These are phyloP conservation scores for Mimosa bimucronata DNA, from an alignment of 306 rosid genomes.

Conservation along the genomic window DNA sequence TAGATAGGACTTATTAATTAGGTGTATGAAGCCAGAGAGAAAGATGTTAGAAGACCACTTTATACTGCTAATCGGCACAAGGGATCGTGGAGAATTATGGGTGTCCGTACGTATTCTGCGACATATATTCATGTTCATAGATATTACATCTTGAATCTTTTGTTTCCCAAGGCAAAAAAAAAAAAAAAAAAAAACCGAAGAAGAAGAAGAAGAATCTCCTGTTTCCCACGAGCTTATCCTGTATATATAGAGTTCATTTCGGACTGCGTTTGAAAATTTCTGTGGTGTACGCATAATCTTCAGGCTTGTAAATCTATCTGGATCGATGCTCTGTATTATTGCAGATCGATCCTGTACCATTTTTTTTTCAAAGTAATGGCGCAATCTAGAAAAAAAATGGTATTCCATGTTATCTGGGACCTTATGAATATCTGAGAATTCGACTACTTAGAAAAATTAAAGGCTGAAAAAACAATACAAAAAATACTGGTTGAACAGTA, in stretches of 20 bases:
- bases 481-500: not conserved
- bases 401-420: not conserved
- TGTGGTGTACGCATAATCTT: not conserved
- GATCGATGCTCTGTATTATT: not conserved
- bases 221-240: too few relatives aligned
- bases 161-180: too few relatives aligned
- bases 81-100: not conserved
- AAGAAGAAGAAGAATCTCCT: too few relatives aligned
- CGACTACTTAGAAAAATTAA: not conserved
- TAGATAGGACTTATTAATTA: not conserved
- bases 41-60: not conserved
- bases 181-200: too few relatives aligned
- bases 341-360: not conserved
- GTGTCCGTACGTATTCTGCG: not conserved
- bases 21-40: slow-evolving; percentile 1
- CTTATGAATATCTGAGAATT: too few relatives aligned
- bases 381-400: not conserved
- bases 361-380: not conserved
- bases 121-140: not conserved
- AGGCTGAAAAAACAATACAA: not conserved
- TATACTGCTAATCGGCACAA: not conserved
- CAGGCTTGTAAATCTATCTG: not conserved
- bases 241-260: not conserved
- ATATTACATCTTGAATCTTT: not conserved
- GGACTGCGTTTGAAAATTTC: not conserved